Percentiles rank a stretch among this genome's conserved stretches.
phyloP scores from a whole-genome alignment of 805 yeast species.

The Kazachstania bromeliacearum region DNA sequence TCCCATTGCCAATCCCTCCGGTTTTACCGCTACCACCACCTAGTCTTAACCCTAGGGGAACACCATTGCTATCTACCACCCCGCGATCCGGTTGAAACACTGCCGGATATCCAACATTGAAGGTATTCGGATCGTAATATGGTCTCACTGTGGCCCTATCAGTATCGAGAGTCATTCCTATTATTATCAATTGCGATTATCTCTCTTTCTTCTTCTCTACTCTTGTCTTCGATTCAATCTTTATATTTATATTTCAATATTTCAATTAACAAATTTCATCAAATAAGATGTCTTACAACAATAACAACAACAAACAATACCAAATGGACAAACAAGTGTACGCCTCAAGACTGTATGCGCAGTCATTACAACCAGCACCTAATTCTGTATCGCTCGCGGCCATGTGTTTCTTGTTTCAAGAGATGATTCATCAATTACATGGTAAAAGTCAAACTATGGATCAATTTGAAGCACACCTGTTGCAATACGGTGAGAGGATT shows the following conservation, averaged over 20 bases:
- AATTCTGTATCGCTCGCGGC: slow-evolving; percentile 57
- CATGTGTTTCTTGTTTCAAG: slow-evolving; percentile 62
- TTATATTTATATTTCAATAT: neutral
- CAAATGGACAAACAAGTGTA: neutral
- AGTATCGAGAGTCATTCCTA: neutral
- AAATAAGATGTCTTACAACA: neutral
- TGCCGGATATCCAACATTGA: slow-evolving; percentile 55
- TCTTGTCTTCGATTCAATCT: neutral
- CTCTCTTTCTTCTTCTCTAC: neutral
- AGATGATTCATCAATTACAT: slow-evolving; percentile 56
- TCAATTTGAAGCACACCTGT: slow-evolving; percentile 53
- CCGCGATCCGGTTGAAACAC: slow-evolving; percentile 55
- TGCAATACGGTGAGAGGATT: slow-evolving; percentile 64
- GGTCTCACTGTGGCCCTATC: slow-evolving; percentile 42
- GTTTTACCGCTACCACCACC: too few relatives aligned
- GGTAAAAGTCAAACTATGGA: slow-evolving; percentile 51
- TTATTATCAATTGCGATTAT: neutral
- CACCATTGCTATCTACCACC: slow-evolving; percentile 44
- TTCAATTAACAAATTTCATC: too few relatives aligned
- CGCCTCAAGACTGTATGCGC: slow-evolving; percentile 14
- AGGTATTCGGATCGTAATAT: slow-evolving; percentile 58
- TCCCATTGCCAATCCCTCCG: too few relatives aligned
- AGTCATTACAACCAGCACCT: slow-evolving; percentile 16
- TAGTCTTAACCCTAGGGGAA: too few relatives aligned
- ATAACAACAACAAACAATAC: neutral